These are phyloP conservation scores for Kwoniella shandongensis DNA, from an alignment of 768 basidiomycete species.

Conservation along the genomic window DNA sequence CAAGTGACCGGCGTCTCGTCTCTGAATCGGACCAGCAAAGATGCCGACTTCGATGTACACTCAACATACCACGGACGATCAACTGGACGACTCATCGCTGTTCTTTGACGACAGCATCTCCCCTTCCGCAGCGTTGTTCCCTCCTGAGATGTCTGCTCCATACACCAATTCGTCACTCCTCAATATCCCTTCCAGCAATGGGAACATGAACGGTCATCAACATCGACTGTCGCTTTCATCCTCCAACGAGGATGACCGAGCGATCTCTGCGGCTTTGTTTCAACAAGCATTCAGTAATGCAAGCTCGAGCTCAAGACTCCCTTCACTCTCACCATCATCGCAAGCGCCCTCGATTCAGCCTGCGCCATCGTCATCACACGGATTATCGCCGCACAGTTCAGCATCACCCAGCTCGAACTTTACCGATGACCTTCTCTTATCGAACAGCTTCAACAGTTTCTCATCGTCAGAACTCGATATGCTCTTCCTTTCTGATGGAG, in stretches of 20 bases:
- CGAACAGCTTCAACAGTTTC: constrained; percentile 19
- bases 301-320: constrained; percentile 20
- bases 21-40: neutral
- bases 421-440: constrained; percentile 35
- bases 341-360: constrained; percentile 10
- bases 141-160: constrained; percentile 22
- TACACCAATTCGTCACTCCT: constrained; percentile 15
- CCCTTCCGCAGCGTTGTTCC: constrained; percentile 23
- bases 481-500: constrained; percentile 20
- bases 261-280: neutral
- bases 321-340: constrained; percentile 32
- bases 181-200: constrained; percentile 8
- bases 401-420: constrained; percentile 32
- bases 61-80: neutral
- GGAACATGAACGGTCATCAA: neutral
- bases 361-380: constrained; percentile 11
- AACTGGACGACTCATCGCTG: constrained; percentile 9
- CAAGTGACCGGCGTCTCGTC: too few species aligned
- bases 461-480: constrained; percentile 31
- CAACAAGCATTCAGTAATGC: constrained; percentile 6
- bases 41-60: constrained; percentile 21
- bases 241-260: neutral
- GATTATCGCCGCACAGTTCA: constrained; percentile 34
- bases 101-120: constrained; percentile 22
- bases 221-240: constrained; percentile 5